phyloP scores from a whole-genome alignment of 2,329 filamentous ascomycete genomes.

The Didymellaceae sp. region DNA sequence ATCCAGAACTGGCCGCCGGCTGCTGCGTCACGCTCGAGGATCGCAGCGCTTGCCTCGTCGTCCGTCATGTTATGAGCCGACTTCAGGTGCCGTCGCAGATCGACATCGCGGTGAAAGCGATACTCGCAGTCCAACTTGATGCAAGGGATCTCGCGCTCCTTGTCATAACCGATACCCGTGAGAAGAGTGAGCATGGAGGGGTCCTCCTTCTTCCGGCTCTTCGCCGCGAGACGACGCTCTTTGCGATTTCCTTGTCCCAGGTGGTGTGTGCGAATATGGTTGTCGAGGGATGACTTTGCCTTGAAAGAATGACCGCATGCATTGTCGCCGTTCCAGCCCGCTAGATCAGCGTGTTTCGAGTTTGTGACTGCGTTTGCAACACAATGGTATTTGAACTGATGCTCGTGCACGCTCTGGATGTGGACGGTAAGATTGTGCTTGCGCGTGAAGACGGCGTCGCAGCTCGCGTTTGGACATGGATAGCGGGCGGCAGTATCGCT shows the following conservation, averaged over 20 bases:
- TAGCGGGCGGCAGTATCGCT: conserved; percentile 57
- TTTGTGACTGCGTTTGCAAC: conserved; percentile 70
- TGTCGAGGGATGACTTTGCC: conserved; percentile 79
- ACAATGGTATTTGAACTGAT: conserved; percentile 77
- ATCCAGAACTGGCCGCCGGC: conserved; percentile 56
- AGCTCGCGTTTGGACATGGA: conserved; percentile 71
- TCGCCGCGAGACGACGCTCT: conserved; percentile 43
- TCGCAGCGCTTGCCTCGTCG: conserved; percentile 45
- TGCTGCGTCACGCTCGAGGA: conserved; percentile 50
- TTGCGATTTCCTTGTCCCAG: conserved; percentile 62
- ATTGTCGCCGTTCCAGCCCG: conserved; percentile 67
- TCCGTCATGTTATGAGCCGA: conserved; percentile 51
- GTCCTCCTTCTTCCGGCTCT: conserved; percentile 45
- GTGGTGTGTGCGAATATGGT: conserved; percentile 84
- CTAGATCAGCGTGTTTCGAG: conserved; percentile 60
- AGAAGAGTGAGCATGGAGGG: conserved; percentile 53
- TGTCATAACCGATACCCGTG: conserved; percentile 63
- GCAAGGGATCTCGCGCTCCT: conserved; percentile 60
- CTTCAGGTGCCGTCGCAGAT: conserved; percentile 62
- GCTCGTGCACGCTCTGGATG: conserved; percentile 76
- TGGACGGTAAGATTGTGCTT: conserved; percentile 84
- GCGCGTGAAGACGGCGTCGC: conserved; percentile 79
- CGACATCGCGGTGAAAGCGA: conserved; percentile 64
- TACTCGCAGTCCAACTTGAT: conserved; percentile 58
- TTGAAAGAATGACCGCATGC: conserved; percentile 79